Evolutionary conservation across 2,329 filamentous ascomycete genomes (phyloP), one percentile per base, ranked within the genome.

Genomic region (Diaporthe sp.): DNA sequence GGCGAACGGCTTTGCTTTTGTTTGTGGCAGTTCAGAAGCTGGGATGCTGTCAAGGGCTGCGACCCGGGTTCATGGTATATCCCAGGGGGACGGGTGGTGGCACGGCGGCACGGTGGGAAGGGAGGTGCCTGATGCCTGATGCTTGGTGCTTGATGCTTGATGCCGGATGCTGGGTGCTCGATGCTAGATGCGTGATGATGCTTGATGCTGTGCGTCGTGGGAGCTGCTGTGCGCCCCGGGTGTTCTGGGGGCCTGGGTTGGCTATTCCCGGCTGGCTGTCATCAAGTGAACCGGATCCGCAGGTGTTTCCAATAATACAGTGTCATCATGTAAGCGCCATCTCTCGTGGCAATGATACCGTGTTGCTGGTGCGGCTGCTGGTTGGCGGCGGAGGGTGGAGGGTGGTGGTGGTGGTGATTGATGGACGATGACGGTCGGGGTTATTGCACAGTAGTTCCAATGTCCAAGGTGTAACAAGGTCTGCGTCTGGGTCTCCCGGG

Each of bases 291-390:
- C 63, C 63, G 70, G 56, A 55, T 71, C 56, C 50, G 70, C 70
- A 44, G 44, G 25, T 53, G 56, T 30, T 63, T 53, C 47, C 70
- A 59, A 63, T 51, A 37, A 63, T 25, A 44, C 56, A 19, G 50
- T n/a, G 70, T 59, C 70, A 71, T 71, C 70, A 71, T 71, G 56
- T 63, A 63, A 71, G 70, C 70, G 70, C 70, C 70, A 71, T 71
- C 58, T 53, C 63, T 68, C 63, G 63, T 68, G 63, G 47, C 47
- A 68, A 68, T 53, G 47, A 39, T 39, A 30, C 63, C 35, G 56
- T 71, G 56, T 58, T 32, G 44, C 15, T 63, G 56, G 56, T 63
- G 70, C 56, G 56, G 56, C 44, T 63, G 56, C 56, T 53, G 30
- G 70, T 71, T 51, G 70, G 44, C 44, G 61, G 42, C 22, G 27